phyloP scores from a whole-genome alignment of 768 basidiomycete genomes.

The Ramaria sp. region DNA sequence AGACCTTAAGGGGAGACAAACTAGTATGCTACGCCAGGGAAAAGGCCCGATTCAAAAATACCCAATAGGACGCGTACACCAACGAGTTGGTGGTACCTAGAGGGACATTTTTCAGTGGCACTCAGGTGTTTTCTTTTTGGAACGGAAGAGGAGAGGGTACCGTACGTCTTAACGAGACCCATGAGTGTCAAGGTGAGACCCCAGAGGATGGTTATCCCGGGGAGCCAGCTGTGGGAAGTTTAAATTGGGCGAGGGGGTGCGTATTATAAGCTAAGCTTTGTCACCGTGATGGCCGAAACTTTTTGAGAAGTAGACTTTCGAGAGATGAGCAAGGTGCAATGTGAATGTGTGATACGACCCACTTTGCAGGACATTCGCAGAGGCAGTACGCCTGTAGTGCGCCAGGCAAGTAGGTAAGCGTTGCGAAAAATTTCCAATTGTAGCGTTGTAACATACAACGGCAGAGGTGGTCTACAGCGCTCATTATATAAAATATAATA shows the following conservation, averaged over 20 bases:
- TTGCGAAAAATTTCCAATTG: too few species aligned
- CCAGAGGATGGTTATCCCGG: conserved; percentile 48
- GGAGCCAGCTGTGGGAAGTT: conserved; percentile 30
- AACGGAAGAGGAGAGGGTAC: background rate
- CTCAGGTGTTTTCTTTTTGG: background rate
- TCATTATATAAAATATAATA: too few species aligned
- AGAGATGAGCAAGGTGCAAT: too few species aligned
- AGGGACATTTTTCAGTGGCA: background rate
- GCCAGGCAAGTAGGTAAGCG: too few species aligned
- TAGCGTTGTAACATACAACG: too few species aligned
- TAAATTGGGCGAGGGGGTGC: background rate
- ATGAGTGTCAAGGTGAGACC: conserved; percentile 44
- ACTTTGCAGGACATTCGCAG: conserved; percentile 68
- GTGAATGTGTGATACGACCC: conserved; percentile 9
- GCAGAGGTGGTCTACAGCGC: too few species aligned
- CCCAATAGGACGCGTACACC: conserved; percentile 47
- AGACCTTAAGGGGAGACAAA: conserved; percentile 44
- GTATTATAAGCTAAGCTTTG: too few species aligned
- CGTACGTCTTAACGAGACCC: conserved; percentile 57
- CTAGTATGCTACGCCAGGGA: conserved; percentile 47
- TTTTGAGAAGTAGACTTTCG: conserved; percentile 40
- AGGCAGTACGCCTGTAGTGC: too few species aligned
- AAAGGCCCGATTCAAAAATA: conserved; percentile 40
- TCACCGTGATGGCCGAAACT: conserved; percentile 53
- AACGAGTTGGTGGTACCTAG: conserved; percentile 49